Base-by-base conservation (phyloP, 345 rosid genomes). In the Populus nigra region DNA sequence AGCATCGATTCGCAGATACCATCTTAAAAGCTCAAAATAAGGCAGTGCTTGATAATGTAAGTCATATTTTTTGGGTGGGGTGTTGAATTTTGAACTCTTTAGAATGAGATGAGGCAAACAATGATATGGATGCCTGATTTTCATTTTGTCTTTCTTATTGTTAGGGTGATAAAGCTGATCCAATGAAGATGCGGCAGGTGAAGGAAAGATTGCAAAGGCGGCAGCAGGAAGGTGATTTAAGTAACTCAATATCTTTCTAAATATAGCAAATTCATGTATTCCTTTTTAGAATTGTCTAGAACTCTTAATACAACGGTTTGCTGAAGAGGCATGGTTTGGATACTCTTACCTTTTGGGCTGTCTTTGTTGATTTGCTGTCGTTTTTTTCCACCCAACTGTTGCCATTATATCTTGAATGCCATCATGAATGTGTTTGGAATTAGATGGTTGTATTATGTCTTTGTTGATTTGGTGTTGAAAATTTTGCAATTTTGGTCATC, bases 1-100 rank as follows among this genome's bases (percentile, higher is more conserved):
- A 86, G 83, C 84, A 76, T 29, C 94, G 96, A 45, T 95, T 91
- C 79, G 98, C 97, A 22, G 90, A 79, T 53, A 89, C 93, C 36
- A 93, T 95, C 50, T 65, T 89, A 68, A 91, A 85, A 89, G 94
- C 97, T 12, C 85, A 88, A 72, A 91, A 88, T 74, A 90, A 82
- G 90, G 88, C 91, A 43, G 83, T 86, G 31, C 89, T 86, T 61
- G 88, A 85, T 75, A 83, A 90, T 39, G 98, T 90, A 90, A 73
- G 84, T 57, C 65, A 10, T 65, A 10, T 31, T 27, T 20, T 47
- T 13, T 47, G 23, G 16, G 12, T 12, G 55, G 7, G 41, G 18
- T 27, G 27, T 50, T 63, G 5, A 47, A 50, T 5, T 10, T 57
- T 38, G 35, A 20, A 18, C 29, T 35, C 18, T 12, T 71, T 4